Evolutionary conservation across 1,284 basidiomycete genomes (phyloP).

Genomic region (Sutorius eximius): DNA sequence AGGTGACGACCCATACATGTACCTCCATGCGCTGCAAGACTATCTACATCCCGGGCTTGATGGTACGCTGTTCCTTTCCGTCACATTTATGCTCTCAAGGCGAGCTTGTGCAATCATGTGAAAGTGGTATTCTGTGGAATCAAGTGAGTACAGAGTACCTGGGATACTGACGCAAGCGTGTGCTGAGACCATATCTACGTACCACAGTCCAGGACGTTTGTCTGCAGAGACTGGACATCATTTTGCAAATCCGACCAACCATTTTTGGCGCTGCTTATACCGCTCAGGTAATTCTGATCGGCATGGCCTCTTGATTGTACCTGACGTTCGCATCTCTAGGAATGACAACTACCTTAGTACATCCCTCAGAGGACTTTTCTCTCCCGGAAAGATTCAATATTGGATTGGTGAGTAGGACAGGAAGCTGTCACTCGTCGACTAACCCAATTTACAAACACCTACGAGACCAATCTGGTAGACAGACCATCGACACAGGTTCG

Average conservation of each 20-base stretch:
- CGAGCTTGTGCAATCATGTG: neutral
- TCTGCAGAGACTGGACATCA: slow-evolving; percentile 49
- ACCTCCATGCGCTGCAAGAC: slow-evolving; percentile 40
- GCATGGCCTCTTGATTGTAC: neutral
- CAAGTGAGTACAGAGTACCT: slow-evolving; percentile 19
- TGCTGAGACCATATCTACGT: neutral
- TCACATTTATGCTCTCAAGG: neutral
- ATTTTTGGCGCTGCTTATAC: slow-evolving; percentile 46
- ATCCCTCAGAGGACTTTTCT: slow-evolving; percentile 37
- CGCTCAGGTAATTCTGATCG: slow-evolving; percentile 33
- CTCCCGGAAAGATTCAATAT: slow-evolving; percentile 39
- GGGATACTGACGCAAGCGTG: neutral
- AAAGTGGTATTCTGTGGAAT: slow-evolving; percentile 36
- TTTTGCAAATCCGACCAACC: slow-evolving; percentile 56
- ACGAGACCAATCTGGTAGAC: slow-evolving; percentile 51
- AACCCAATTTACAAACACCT: neutral
- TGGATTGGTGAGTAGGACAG: slow-evolving; percentile 40
- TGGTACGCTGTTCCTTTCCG: slow-evolving; percentile 32
- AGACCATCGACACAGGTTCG: slow-evolving; percentile 46
- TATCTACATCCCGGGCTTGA: slow-evolving; percentile 43
- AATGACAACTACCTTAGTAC: slow-evolving; percentile 40
- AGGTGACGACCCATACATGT: slow-evolving; percentile 32
- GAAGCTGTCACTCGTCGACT: neutral
- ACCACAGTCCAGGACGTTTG: slow-evolving; percentile 39
- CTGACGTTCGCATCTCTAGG: slow-evolving; percentile 28